Percentiles rank a stretch among this genome's conserved stretches.
phyloP scores from a whole-genome alignment of 352 stramenopile species.

The Phytophthora citricola region DNA sequence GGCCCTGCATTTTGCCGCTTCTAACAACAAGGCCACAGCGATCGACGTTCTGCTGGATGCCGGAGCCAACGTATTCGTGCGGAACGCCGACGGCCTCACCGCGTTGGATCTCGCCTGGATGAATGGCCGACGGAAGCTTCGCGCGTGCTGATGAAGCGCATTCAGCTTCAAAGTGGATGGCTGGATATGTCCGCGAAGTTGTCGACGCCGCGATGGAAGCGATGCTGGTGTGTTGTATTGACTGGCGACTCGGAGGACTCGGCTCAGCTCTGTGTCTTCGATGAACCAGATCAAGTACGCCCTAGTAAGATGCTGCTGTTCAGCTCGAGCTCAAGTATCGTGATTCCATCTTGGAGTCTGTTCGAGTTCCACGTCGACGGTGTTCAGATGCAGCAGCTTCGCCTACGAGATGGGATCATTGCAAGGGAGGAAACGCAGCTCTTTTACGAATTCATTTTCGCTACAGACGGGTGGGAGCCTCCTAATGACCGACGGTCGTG shows the following conservation, averaged over 20 bases:
- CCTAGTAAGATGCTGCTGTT: constrained; percentile 24
- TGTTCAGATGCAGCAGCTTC: constrained; percentile 16
- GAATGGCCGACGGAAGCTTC: constrained; percentile 17
- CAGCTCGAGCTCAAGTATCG: not conserved
- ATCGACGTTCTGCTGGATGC: constrained; percentile 58
- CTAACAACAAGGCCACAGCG: constrained; percentile 46
- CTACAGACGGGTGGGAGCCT: not conserved
- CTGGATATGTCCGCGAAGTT: constrained; percentile 39
- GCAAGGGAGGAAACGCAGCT: not conserved
- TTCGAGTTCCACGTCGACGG: constrained; percentile 25
- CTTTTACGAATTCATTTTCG: constrained; percentile 16
- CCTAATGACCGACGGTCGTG: constrained; percentile 16
- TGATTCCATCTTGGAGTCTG: constrained; percentile 13
- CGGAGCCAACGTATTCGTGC: constrained; percentile 47
- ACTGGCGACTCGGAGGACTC: constrained; percentile 40
- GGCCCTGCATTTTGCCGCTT: constrained; percentile 67
- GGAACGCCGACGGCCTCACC: constrained; percentile 53
- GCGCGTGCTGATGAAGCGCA: constrained; percentile 31
- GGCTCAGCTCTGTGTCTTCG: constrained; percentile 56
- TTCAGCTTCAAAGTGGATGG: constrained; percentile 58
- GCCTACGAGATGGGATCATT: not conserved
- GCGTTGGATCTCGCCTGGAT: constrained; percentile 59
- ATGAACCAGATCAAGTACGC: constrained; percentile 21
- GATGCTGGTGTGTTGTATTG: constrained; percentile 53
- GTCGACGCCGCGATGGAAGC: constrained; percentile 51